Evolutionary conservation across 2,329 filamentous ascomycete species (phyloP).

Genomic region (Ascochyta rabiei): DNA sequence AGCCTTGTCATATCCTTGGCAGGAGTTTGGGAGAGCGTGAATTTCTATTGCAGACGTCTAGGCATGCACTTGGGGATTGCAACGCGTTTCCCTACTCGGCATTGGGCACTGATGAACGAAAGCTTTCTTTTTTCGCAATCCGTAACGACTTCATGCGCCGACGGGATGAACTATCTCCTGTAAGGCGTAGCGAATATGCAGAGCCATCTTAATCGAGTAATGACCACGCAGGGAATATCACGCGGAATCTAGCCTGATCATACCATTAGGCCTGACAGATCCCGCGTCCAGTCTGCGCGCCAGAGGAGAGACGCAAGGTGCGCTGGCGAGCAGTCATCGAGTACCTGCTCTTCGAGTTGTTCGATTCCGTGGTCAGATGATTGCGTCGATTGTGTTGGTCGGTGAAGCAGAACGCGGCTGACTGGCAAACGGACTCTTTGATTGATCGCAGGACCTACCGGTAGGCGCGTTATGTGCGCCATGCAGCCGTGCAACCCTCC

Average conservation of each 20-base stretch:
- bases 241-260: slow-evolving; percentile 15
- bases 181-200: slow-evolving; percentile 19
- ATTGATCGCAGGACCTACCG: slow-evolving; percentile 9
- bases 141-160: slow-evolving; percentile 7
- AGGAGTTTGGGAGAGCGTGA: neutral
- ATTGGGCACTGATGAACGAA: neutral
- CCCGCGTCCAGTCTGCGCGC: slow-evolving; percentile 13
- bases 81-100: neutral
- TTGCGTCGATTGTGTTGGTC: slow-evolving; percentile 10
- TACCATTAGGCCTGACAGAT: slow-evolving; percentile 9
- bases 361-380: slow-evolving; percentile 7
- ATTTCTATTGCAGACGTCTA: neutral
- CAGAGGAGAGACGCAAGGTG: slow-evolving; percentile 15
- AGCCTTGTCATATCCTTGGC: slow-evolving; percentile 7
- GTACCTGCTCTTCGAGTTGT: neutral
- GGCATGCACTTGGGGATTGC: neutral
- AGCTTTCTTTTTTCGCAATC: neutral
- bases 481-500: slow-evolving; percentile 19
- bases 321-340: slow-evolving; percentile 14
- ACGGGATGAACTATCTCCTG: neutral
- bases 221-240: slow-evolving; percentile 17
- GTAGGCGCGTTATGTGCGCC: slow-evolving; percentile 16
- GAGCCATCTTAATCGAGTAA: slow-evolving; percentile 21
- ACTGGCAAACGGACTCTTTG: slow-evolving; percentile 2
- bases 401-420: slow-evolving; percentile 17